Base-by-base conservation (phyloP, 306 rosid genomes). In the Acmispon strigosus region DNA sequence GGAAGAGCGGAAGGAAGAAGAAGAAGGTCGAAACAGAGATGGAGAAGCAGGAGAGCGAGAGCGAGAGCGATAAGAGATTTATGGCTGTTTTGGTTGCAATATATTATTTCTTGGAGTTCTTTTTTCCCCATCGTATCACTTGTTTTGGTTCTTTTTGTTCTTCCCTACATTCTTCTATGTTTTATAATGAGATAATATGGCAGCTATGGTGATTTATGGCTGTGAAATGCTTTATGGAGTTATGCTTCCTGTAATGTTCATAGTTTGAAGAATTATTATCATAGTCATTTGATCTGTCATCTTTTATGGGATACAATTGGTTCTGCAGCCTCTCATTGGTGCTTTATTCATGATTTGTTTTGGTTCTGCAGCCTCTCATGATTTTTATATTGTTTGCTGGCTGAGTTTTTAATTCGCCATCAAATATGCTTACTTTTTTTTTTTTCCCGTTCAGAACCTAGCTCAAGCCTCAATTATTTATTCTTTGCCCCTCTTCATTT, bases 251-350 rank as follows among this genome's bases (percentile, higher is more conserved):
- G 0, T 27, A 27, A 27, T 27, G 32, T 27, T 27, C 32, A 27
- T 27, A 27, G 32, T 4, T 27, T 27, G 4, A 87, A 92, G 92
- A 87, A 74, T 81, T 49, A 6, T 7, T 68, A 20, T 68, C 6
- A 0, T 9, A 9, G 29, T 49, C 48, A 24, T 47, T 10, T 50
- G 58, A 27, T 27, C 32, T 27, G 3, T 27, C 32, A 12, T 50
- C 18, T 50, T 10, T 65, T 37, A 39, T 36, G 61, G 19, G 13
- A 13, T 18, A 41, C 47, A 27, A 8, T 36, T 52, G 62, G 41
- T 39, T 62, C 8, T 73, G 10, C 24, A 34, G 8, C 22, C 32
- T 39, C 32, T 27, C 32, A 27, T 27, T 27, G 32, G 54, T 70
- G 66, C 48, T 39, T 41, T 10, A 36, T 41, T 17, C 52, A 17